phyloP scores from a whole-genome alignment of 345 rosid species.

The Euphorbia peplus region DNA sequence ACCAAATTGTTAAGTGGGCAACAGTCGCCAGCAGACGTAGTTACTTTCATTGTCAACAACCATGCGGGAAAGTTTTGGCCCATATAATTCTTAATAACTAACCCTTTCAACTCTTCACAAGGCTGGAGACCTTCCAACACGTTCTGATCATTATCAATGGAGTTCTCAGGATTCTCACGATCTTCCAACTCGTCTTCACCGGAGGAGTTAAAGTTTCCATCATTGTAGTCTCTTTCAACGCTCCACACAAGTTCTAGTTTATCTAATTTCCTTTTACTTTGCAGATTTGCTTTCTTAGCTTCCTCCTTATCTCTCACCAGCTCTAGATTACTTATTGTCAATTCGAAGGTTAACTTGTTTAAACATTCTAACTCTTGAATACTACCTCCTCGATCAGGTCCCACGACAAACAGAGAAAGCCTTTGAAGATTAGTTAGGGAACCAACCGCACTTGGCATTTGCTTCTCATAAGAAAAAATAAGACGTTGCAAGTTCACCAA shows the following conservation, averaged over 20 bases:
- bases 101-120: background rate
- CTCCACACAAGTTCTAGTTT: background rate
- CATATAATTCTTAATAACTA: constrained; percentile 1
- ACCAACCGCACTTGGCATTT: constrained; percentile 2
- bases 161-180: too few relatives aligned
- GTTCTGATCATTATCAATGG: constrained; percentile 11
- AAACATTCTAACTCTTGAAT: constrained; percentile 6
- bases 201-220: too few relatives aligned
- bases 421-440: background rate
- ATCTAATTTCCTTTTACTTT: background rate
- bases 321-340: constrained; percentile 1
- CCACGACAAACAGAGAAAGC: background rate
- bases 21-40: background rate
- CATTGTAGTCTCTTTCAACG: background rate
- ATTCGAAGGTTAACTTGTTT: background rate
- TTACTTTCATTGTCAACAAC: background rate
- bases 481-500: background rate
- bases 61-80: constrained; percentile 15
- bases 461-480: background rate
- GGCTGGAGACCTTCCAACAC: constrained; percentile 23
- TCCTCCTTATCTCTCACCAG: constrained; percentile 12
- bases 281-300: constrained; percentile 17
- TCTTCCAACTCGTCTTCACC: too few relatives aligned
- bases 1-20: background rate
- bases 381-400: background rate